These are phyloP conservation scores for Iberis pinnata DNA, from an alignment of 345 rosid genomes.

Conservation along the genomic window DNA sequence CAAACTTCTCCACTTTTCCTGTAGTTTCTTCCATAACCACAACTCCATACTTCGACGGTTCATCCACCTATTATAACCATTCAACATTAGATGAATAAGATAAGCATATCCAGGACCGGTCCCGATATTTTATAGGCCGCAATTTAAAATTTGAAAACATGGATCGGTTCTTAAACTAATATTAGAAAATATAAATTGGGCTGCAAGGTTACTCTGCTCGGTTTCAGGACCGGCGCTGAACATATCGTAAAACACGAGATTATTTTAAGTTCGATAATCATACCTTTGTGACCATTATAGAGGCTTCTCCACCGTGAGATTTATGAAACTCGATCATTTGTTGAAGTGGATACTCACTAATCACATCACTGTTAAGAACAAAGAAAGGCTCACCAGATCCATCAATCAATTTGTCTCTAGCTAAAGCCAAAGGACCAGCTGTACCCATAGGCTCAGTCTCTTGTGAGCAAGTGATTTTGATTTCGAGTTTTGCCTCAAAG, in stretches of 20 bases:
- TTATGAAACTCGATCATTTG: slow-evolving; percentile 76
- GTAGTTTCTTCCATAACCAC: slow-evolving; percentile 83
- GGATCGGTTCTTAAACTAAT: too few species aligned
- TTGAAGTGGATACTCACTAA: slow-evolving; percentile 71
- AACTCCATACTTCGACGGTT: slow-evolving; percentile 93
- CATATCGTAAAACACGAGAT: background rate
- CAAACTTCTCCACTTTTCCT: slow-evolving; percentile 65
- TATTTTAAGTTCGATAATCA: background rate
- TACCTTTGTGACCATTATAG: slow-evolving; percentile 81
- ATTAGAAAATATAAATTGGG: too few species aligned
- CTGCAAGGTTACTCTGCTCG: too few species aligned
- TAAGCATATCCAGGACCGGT: too few species aligned
- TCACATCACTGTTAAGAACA: slow-evolving; percentile 90
- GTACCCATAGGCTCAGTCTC: slow-evolving; percentile 95
- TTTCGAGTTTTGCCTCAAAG: slow-evolving; percentile 67
- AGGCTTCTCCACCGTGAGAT: slow-evolving; percentile 85
- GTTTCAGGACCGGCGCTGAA: too few species aligned
- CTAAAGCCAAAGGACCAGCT: slow-evolving; percentile 90
- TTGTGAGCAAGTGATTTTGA: slow-evolving; percentile 81
- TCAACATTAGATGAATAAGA: background rate
- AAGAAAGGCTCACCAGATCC: slow-evolving; percentile 71
- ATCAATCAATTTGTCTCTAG: slow-evolving; percentile 65
- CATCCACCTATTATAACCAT: slow-evolving; percentile 57
- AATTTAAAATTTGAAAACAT: too few species aligned
- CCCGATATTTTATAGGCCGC: too few species aligned